These are phyloP conservation scores for Forsythia suspensa DNA, from an alignment of 257 asterid species.

Conservation along the genomic window DNA sequence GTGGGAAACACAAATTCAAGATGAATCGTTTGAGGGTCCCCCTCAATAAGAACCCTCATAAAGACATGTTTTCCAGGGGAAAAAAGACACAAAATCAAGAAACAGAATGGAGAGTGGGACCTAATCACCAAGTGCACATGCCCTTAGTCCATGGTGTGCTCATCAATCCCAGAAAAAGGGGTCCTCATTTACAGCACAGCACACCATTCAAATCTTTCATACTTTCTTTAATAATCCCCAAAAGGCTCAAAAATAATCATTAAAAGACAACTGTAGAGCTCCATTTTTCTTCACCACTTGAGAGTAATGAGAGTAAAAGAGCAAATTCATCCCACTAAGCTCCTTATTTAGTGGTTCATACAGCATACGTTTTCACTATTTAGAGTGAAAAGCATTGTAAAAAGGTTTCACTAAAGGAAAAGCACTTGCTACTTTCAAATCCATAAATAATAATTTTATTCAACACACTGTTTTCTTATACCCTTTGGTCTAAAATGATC, in stretches of 20 bases:
- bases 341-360: constrained; percentile 32
- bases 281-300: constrained; percentile 33
- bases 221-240: constrained; percentile 12
- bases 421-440: constrained; percentile 32
- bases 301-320: constrained; percentile 16
- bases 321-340: constrained; percentile 33
- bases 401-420: constrained; percentile 28
- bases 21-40: constrained; percentile 27
- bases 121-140: constrained; percentile 62
- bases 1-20: constrained; percentile 30
- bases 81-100: constrained; percentile 31
- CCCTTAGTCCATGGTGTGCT: constrained; percentile 51
- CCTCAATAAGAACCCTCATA: not conserved
- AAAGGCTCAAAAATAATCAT: constrained; percentile 48
- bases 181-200: constrained; percentile 56
- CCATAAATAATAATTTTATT: constrained; percentile 28
- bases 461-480: constrained; percentile 29
- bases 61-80: constrained; percentile 16
- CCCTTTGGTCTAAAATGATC: not conserved
- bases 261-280: constrained; percentile 39
- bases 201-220: constrained; percentile 40
- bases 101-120: constrained; percentile 59
- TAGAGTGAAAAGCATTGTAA: constrained; percentile 27
- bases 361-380: constrained; percentile 31
- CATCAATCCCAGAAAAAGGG: constrained; percentile 33